phyloP scores from a whole-genome alignment of 352 stramenopile genomes.

The Plasmopara halstedii region DNA sequence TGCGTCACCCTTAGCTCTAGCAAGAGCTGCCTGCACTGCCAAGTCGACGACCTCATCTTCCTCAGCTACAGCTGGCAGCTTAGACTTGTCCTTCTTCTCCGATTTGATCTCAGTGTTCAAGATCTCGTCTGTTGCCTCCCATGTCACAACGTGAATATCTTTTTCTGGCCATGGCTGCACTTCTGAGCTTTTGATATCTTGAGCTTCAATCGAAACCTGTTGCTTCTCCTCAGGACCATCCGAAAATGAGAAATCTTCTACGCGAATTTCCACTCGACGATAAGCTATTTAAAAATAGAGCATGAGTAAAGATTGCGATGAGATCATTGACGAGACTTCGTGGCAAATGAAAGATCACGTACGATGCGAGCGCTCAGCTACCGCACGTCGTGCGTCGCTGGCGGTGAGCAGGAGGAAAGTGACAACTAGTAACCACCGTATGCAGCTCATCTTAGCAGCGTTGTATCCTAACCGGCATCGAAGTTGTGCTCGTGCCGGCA shows the following conservation, averaged over 20 bases:
- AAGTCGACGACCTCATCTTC: constrained; percentile 6
- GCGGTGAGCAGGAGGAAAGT: constrained; percentile 24
- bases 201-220: constrained; percentile 42
- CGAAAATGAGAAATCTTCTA: constrained; percentile 62
- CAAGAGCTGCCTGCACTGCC: constrained; percentile 3
- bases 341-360: constrained; percentile 1
- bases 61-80: constrained; percentile 1
- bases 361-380: constrained; percentile 30
- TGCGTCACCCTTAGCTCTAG: constrained; percentile 5
- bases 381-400: constrained; percentile 27
- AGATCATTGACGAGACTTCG: neutral
- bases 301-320: too few relatives aligned
- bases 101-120: neutral
- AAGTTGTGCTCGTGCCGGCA: constrained; percentile 2
- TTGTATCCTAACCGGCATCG: constrained; percentile 2
- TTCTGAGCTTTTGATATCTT: constrained; percentile 50
- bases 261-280: constrained; percentile 44
- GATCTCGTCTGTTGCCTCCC: constrained; percentile 21
- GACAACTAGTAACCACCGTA: constrained; percentile 16
- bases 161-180: constrained; percentile 20
- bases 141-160: constrained; percentile 23
- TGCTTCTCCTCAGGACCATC: constrained; percentile 35
- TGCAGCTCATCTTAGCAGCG: constrained; percentile 5
- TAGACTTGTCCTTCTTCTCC: constrained; percentile 1
- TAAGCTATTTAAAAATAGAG: constrained; percentile 15